Base-by-base conservation (phyloP, 2,329 filamentous ascomycete species). In the Diplocarpon rosae region DNA sequence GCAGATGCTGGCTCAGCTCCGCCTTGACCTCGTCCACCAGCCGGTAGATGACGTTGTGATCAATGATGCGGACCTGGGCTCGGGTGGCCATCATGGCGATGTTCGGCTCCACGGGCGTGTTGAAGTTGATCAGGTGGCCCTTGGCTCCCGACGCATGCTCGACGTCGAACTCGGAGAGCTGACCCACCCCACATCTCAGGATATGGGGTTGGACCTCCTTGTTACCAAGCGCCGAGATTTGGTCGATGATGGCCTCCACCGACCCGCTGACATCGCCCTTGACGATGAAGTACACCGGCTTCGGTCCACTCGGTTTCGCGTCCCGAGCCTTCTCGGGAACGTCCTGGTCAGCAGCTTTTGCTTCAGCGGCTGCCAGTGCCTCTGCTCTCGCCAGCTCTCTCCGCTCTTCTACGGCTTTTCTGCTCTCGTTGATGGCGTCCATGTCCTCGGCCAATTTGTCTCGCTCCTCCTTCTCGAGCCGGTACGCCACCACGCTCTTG, bases 251-350 rank as follows among this genome's bases (percentile, higher is more conserved):
- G 2, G 92, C 92, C 67, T 98, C 92, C 0, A 89, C 88, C 0
- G 90, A 96, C 31, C 92, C 92, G 49, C 83, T 85, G 14, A 96
- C 92, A 57, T 98, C 92, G 43, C 82, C 89, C 65, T 93, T 95
- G 66, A 98, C 72, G 47, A 92, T 78, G 64, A 96, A 92, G 56
- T 83, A 83, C 38, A 95, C 73, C 13, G 73, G 66, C 40, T 70
- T 69, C 7, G 72, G 64, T 8, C 70, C 68, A 29, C 65, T 67
- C 5, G 62, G 61, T 0, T 59, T 52, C 27, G 59, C 58, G 20
- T 59, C 59, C 16, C 34, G 30, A 4, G 53, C 58, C 3, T 57
- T 56, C 27, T 58, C 57, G 13, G 55, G 54, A 29, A 47, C 46
- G 6, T 47, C 54, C 30, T 51, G 50, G 8, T 52, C 52, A 14